Percentiles rank a stretch among this genome's conserved stretches.
Conservation (phyloP, 2,329 filamentous ascomycete genomes). For the Talaromyces piceae region DNA sequence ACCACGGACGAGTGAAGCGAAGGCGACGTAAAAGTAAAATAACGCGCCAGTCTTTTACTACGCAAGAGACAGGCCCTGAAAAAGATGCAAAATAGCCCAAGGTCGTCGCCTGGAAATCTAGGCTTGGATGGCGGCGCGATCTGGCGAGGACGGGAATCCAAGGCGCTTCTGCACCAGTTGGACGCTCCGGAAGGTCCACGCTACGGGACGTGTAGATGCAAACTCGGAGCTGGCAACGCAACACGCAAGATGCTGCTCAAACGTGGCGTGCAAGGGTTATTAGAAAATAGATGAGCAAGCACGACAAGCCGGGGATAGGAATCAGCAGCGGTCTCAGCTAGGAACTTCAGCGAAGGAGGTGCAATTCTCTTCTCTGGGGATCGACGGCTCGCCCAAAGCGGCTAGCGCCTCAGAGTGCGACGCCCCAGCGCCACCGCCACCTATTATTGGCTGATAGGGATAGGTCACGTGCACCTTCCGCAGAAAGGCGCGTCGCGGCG, state of each 20-base stretch:
- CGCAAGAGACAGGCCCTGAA: not conserved
- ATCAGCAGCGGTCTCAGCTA: slow-evolving; percentile 3
- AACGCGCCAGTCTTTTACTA: not conserved
- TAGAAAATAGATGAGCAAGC: not conserved
- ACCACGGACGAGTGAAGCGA: slow-evolving; percentile 3
- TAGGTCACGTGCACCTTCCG: not conserved
- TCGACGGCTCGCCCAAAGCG: slow-evolving; percentile 9
- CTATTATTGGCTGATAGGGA: not conserved
- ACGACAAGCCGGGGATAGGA: slow-evolving; percentile 4
- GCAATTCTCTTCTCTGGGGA: slow-evolving; percentile 8
- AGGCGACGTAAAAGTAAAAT: not conserved
- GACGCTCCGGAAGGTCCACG: slow-evolving; percentile 9
- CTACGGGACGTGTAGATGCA: slow-evolving; percentile 10
- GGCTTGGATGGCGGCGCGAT: slow-evolving; percentile 2
- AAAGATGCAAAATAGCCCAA: not conserved
- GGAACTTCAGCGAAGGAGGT: slow-evolving; percentile 11
- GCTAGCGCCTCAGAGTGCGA: slow-evolving; percentile 9
- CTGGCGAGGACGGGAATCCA: slow-evolving; percentile 10
- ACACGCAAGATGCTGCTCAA: slow-evolving; percentile 1
- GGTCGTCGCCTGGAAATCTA: not conserved
- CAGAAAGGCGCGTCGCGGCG: not conserved
- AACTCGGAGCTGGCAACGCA: slow-evolving; percentile 1
- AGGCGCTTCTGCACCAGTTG: slow-evolving; percentile 12
- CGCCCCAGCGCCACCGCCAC: not conserved
- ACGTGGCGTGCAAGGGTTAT: not conserved